Base-by-base conservation (phyloP, 1,284 basidiomycete species). In the Coniferiporia weirii region DNA sequence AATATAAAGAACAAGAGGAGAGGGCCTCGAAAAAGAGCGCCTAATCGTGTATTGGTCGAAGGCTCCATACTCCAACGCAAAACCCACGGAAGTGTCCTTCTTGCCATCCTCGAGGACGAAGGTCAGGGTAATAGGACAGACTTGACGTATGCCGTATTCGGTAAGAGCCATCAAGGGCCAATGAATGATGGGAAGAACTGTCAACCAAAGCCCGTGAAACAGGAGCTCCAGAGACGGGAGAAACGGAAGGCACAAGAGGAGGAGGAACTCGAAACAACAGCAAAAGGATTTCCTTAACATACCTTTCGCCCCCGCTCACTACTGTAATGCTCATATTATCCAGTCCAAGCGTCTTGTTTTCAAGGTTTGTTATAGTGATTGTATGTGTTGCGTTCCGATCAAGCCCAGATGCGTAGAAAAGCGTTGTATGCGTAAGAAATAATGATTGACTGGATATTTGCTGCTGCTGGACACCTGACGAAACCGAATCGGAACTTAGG, bases 331-430 rank as follows among this genome's bases (percentile, higher is more conserved):
- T 79, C 60, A 79, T 63, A 49, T 71, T 71, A 35, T 70, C 69
- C 17, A 79, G 63, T 40, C 75, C 73, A 56, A 82, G 68, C 15
- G 76, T 74, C 1, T 75, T 69, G 40, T 81, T 80, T 62, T 80
- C 80, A 34, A 75, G 72, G 69, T 91, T 90, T 36, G 71, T 71
- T 49, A 91, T 71, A 15, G 75, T 69, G 43, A 91, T 65, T 1
- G 73, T 68, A 66, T 91, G 87, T 12, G 67, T 61, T 10, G 65
- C 52, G 44, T 69, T 70, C 15, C 79, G 72, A 65, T 87, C 75
- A 51, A 91, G 76, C n/a, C 80, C 81, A 22, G 80, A 80, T 35
- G 79, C 76, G 64, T 79, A 85, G 67, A 83, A 90, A 9, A 91
- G 74, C 10, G 60, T 62, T 83, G 70, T 32, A 79, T 75, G 52